Conservation (phyloP, 495 filamentous ascomycete species). For the Glonium stellatum region DNA sequence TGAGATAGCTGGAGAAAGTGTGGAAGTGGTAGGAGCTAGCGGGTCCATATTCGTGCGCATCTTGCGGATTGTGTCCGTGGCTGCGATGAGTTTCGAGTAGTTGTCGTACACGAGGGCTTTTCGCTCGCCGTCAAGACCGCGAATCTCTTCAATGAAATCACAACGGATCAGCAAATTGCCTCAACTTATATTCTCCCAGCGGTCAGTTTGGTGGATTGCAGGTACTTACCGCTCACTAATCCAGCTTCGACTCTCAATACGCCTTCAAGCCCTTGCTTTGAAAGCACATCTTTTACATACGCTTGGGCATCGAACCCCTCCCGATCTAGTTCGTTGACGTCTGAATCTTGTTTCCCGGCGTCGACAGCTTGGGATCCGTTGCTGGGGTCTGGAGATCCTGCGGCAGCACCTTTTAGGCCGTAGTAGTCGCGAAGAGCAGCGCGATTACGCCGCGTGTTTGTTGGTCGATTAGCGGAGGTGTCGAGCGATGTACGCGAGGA, state of each 20-base stretch:
- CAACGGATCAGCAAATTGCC: too few relatives aligned
- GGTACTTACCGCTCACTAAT: slow-evolving; percentile 45
- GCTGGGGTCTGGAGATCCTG: slow-evolving; percentile 17
- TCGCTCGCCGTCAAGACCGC: slow-evolving; percentile 85
- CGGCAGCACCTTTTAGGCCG: slow-evolving; percentile 57
- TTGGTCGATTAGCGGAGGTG: slow-evolving; percentile 40
- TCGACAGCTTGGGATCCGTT: slow-evolving; percentile 7
- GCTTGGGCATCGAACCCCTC: slow-evolving; percentile 48
- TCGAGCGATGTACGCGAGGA: slow-evolving; percentile 72
- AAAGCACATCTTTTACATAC: slow-evolving; percentile 60
- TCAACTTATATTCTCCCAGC: not conserved
- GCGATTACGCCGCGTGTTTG: slow-evolving; percentile 56
- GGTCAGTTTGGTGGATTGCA: not conserved
- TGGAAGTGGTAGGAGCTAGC: slow-evolving; percentile 61
- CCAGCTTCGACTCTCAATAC: slow-evolving; percentile 57
- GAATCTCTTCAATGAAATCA: slow-evolving; percentile 51
- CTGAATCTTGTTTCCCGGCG: slow-evolving; percentile 29
- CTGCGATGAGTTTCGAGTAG: slow-evolving; percentile 88
- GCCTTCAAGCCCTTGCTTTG: slow-evolving; percentile 56
- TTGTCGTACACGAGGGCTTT: slow-evolving; percentile 98
- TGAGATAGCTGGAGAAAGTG: slow-evolving; percentile 66
- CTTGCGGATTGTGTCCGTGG: slow-evolving; percentile 88
- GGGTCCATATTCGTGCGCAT: slow-evolving; percentile 73
- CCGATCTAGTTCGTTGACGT: slow-evolving; percentile 49
- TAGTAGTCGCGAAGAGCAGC: slow-evolving; percentile 92